phyloP scores from a whole-genome alignment of 805 yeast species.

The Pichia insulana region DNA sequence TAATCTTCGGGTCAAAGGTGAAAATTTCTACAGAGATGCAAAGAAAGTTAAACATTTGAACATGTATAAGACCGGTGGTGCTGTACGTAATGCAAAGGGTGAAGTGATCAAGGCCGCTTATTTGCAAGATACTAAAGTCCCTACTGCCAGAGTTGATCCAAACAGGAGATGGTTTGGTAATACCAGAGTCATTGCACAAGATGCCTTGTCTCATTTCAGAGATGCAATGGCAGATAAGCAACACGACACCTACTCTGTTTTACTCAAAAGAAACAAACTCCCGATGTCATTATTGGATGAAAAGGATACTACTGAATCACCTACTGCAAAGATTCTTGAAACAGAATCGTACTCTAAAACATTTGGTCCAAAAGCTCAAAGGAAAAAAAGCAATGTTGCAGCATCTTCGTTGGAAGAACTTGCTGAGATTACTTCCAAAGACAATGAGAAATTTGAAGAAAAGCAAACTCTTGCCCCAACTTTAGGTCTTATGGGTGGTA shows the following conservation, averaged over 20 bases:
- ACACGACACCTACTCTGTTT: constrained; percentile 75
- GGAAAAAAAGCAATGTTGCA: constrained; percentile 75
- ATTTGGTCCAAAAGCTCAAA: constrained; percentile 91
- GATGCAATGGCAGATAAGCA: constrained; percentile 85
- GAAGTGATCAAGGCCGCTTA: constrained; percentile 82
- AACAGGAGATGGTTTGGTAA: constrained; percentile 97
- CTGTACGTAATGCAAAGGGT: constrained; percentile 79
- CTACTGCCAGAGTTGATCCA: constrained; percentile 90
- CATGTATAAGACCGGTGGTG: constrained; percentile 91
- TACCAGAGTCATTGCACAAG: constrained; percentile 95
- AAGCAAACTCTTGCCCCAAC: constrained; percentile 69
- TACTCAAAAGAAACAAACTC: constrained; percentile 79
- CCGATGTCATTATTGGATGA: constrained; percentile 95
- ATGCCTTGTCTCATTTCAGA: constrained; percentile 88
- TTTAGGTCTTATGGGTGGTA: constrained; percentile 71
- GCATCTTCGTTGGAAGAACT: constrained; percentile 78
- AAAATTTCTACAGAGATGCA: constrained; percentile 91
- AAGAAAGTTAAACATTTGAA: constrained; percentile 81
- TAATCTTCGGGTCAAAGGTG: constrained; percentile 90
- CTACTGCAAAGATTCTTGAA: constrained; percentile 73
- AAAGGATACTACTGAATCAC: constrained; percentile 66
- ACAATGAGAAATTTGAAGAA: constrained; percentile 56
- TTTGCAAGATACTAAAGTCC: constrained; percentile 78
- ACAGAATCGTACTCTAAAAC: constrained; percentile 76
- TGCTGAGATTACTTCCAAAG: constrained; percentile 48